These are phyloP conservation scores for Anisogramma anomala DNA, from an alignment of 2,329 filamentous ascomycete genomes.

Conservation along the genomic window DNA sequence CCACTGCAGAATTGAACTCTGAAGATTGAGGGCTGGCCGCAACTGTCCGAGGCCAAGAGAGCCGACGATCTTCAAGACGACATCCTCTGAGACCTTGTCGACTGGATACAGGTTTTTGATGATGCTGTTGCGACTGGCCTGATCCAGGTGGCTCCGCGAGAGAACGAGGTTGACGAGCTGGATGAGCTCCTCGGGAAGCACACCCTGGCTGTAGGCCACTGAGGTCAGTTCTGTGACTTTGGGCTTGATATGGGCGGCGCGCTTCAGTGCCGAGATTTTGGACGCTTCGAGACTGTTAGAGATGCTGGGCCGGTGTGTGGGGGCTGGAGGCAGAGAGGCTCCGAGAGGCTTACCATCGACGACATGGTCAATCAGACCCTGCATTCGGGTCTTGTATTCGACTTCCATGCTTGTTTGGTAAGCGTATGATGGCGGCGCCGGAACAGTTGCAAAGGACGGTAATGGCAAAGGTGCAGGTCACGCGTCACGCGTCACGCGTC, in stretches of 20 bases:
- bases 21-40: conserved; percentile 61
- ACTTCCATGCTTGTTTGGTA: conserved; percentile 3
- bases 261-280: conserved; percentile 52
- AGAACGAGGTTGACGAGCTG: conserved; percentile 57
- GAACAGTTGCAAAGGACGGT: neutral
- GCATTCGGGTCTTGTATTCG: conserved; percentile 8
- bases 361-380: conserved; percentile 27
- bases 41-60: conserved; percentile 65
- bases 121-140: conserved; percentile 57
- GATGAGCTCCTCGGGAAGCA: conserved; percentile 48
- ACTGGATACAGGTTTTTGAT: conserved; percentile 67
- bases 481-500: no score
- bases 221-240: conserved; percentile 52
- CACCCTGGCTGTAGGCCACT: conserved; percentile 55
- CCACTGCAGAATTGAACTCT: conserved; percentile 66
- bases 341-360: conserved; percentile 22
- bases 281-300: conserved; percentile 32
- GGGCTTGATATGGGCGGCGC: conserved; percentile 49
- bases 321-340: no score
- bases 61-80: conserved; percentile 56
- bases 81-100: conserved; percentile 46
- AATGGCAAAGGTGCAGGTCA: no score
- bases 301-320: no score
- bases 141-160: conserved; percentile 58
- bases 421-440: neutral